Conservation (phyloP, 1,284 basidiomycete species). For the Cryptococcus maquisensis region DNA sequence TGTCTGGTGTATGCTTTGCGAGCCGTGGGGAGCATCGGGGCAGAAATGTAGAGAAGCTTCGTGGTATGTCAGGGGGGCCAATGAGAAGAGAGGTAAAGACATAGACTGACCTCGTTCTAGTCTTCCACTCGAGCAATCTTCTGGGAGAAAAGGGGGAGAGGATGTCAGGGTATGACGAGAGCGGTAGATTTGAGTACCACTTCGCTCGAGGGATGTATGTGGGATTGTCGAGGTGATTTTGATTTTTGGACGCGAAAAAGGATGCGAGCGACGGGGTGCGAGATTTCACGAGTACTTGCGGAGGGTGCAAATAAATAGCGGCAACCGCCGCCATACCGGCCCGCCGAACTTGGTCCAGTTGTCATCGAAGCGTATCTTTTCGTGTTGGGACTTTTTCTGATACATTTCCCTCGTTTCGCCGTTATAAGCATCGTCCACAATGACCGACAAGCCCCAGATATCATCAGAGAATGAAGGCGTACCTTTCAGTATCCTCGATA, state of each 20-base stretch:
- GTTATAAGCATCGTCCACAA: not conserved
- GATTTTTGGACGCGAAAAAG: not conserved
- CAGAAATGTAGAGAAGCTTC: not conserved
- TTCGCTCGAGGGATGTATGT: not conserved
- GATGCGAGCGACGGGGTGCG: not conserved
- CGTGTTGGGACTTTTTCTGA: not conserved
- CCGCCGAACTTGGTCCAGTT: not conserved
- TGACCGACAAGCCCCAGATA: slow-evolving; percentile 4
- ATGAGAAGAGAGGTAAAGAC: not conserved
- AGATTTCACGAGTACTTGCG: not conserved
- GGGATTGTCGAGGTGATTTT: not conserved
- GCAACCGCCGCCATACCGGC: not conserved
- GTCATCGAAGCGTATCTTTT: not conserved
- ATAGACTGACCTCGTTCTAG: not conserved
- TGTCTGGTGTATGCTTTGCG: slow-evolving; percentile 20
- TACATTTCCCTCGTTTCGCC: too few relatives aligned
- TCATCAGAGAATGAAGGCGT: slow-evolving; percentile 34
- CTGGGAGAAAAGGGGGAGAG: not conserved
- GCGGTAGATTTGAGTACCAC: not conserved
- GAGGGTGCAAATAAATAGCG: not conserved
- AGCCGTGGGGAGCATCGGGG: slow-evolving; percentile 23
- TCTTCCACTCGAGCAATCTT: not conserved
- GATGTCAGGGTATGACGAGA: not conserved
- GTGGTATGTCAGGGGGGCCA: not conserved
- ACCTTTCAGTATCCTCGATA: slow-evolving; percentile 75